Evolutionary conservation across 192 early-diverging fungal species (phyloP).

Genomic region (Glomus cerebriforme): DNA sequence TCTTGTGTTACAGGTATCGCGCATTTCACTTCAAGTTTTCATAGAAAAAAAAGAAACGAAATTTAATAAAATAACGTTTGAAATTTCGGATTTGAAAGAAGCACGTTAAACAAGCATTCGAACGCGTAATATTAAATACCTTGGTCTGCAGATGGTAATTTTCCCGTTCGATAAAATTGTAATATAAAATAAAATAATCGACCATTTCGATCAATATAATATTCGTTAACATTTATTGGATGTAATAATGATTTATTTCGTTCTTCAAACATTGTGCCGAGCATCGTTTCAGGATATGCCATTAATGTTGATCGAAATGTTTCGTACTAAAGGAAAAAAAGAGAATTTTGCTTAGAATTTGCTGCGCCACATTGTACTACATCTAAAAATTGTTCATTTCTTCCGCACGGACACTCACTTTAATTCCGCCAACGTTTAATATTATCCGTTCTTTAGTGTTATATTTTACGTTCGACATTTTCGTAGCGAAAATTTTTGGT

Average conservation of each 20-base stretch:
- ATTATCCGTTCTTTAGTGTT: background rate
- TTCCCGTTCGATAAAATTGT: constrained; percentile 28
- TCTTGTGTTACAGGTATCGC: constrained; percentile 17
- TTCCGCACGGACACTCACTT: background rate
- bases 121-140: background rate
- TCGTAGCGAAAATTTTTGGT: too few species aligned
- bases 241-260: background rate
- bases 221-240: constrained; percentile 12
- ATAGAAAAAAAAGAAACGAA: background rate
- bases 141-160: constrained; percentile 8
- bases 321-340: constrained; percentile 24
- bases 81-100: background rate
- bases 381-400: background rate
- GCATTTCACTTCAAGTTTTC: background rate
- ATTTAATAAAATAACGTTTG: background rate
- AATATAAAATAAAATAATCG: constrained; percentile 17
- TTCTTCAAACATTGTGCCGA: constrained; percentile 26
- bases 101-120: too few species aligned
- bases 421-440: constrained; percentile 27
- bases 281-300: constrained; percentile 21
- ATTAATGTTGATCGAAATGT: constrained; percentile 18
- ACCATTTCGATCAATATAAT: constrained; percentile 23
- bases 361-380: background rate
- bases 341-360: background rate
- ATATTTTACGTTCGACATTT: background rate